Percentiles rank a stretch among this genome's conserved stretches.
Evolutionary conservation across 2,329 filamentous ascomycete genomes (phyloP).

Genomic region (Annulohypoxylon truncatum): DNA sequence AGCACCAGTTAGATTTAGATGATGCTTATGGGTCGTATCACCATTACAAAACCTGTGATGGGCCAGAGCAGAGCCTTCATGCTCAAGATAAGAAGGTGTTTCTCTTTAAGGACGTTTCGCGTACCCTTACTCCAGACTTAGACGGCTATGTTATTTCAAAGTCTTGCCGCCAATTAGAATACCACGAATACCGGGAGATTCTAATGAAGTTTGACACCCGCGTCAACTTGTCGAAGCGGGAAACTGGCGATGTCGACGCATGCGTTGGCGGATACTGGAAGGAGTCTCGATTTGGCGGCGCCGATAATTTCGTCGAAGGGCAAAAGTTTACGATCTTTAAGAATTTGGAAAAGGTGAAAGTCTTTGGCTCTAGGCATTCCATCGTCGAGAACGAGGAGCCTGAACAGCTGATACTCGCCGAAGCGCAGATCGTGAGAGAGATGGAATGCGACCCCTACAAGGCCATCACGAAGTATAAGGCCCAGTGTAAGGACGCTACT

Average conservation of each 20-base stretch:
- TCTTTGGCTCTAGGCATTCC: not conserved
- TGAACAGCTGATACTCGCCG: conserved; percentile 12
- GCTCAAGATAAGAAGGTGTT: conserved; percentile 32
- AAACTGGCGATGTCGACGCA: not conserved
- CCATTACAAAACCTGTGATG: conserved; percentile 46
- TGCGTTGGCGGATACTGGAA: conserved; percentile 31
- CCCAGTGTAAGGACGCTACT: not conserved
- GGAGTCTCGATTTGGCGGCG: not conserved
- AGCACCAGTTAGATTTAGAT: not conserved
- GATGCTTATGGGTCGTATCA: conserved; percentile 37
- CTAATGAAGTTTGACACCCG: conserved; percentile 36
- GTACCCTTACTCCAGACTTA: conserved; percentile 31
- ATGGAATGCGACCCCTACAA: conserved; percentile 14
- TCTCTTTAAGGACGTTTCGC: conserved; percentile 50
- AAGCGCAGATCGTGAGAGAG: conserved; percentile 16
- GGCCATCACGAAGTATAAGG: conserved; percentile 20
- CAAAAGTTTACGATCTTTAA: not conserved
- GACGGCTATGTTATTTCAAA: conserved; percentile 50
- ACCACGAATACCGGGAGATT: conserved; percentile 50
- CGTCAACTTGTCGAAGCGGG: conserved; percentile 33
- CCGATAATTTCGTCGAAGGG: not conserved
- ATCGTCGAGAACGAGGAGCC: not conserved
- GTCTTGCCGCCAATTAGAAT: conserved; percentile 46
- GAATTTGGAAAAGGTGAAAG: not conserved
- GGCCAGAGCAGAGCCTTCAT: conserved; percentile 48